phyloP scores from a whole-genome alignment of 2,329 filamentous ascomycete genomes.

The Ciborinia camelliae region DNA sequence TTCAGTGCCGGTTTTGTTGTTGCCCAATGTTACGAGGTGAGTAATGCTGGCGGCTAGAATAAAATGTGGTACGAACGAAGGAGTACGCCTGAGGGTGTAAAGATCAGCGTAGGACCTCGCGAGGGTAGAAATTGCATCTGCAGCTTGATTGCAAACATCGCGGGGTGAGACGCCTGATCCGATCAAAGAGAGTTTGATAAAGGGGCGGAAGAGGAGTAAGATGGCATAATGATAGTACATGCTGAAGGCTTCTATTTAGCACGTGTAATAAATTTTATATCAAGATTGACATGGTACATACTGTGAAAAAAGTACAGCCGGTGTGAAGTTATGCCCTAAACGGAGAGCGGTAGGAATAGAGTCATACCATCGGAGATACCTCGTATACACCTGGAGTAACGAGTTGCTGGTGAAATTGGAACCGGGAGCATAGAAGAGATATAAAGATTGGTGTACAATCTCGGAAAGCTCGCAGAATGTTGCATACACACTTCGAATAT shows the following conservation, averaged over 20 bases:
- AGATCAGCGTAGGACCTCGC: constrained; percentile 35
- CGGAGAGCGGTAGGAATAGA: constrained; percentile 61
- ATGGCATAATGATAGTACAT: constrained; percentile 71
- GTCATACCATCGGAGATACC: constrained; percentile 70
- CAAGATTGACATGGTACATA: constrained; percentile 44
- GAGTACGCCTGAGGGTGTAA: constrained; percentile 36
- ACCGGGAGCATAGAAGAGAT: constrained; percentile 66
- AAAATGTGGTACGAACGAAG: constrained; percentile 37
- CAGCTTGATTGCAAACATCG: constrained; percentile 37
- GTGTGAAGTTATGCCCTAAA: constrained; percentile 66
- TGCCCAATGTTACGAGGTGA: constrained; percentile 31
- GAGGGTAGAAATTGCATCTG: constrained; percentile 38
- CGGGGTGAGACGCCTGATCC: constrained; percentile 32
- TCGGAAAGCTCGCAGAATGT: constrained; percentile 71
- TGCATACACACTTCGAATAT: constrained; percentile 65
- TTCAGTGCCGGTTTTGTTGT: constrained; percentile 37
- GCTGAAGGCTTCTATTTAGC: constrained; percentile 39
- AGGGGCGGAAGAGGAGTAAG: constrained; percentile 69
- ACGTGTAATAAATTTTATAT: background rate
- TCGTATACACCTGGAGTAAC: constrained; percentile 61
- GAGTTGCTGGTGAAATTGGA: constrained; percentile 61
- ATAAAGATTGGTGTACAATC: constrained; percentile 60
- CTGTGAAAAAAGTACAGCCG: constrained; percentile 71
- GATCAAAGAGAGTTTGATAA: constrained; percentile 40
- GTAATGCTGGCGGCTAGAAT: constrained; percentile 33